Evolutionary conservation across 768 basidiomycete genomes (phyloP).

Genomic region (Russula sp.): DNA sequence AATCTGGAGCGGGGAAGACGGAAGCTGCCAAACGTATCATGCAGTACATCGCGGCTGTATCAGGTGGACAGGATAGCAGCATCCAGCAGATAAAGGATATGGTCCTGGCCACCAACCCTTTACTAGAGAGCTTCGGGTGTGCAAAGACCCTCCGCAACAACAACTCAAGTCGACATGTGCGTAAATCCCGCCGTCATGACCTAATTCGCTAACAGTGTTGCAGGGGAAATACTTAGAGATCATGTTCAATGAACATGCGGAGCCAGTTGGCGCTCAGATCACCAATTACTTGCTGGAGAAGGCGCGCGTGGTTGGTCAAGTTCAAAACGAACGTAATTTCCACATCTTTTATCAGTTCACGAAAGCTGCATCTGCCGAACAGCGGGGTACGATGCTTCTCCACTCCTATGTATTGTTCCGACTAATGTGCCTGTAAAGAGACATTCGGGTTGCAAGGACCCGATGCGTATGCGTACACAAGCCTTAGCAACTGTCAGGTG

Average conservation of each 20-base stretch:
- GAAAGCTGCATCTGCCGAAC: constrained; percentile 85
- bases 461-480: constrained; percentile 92
- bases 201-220: constrained; percentile 29
- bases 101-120: constrained; percentile 97
- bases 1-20: constrained; percentile 98
- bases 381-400: constrained; percentile 61
- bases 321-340: constrained; percentile 94
- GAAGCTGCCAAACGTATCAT: constrained; percentile 99
- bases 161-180: constrained; percentile 95
- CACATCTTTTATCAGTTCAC: constrained; percentile 99
- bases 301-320: constrained; percentile 93
- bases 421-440: constrained; percentile 49
- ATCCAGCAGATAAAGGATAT: constrained; percentile 99
- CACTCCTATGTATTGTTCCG: neutral
- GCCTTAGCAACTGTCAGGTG: constrained; percentile 85
- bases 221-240: constrained; percentile 99
- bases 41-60: constrained; percentile 99
- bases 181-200: constrained; percentile 35
- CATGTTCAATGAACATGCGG: constrained; percentile 93
- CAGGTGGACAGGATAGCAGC: constrained; percentile 80
- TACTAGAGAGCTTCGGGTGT: constrained; percentile 97
- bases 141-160: constrained; percentile 99
- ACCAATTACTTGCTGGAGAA: constrained; percentile 99
- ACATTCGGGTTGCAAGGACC: constrained; percentile 94
- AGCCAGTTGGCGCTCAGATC: constrained; percentile 96